Evolutionary conservation across 176 grass and related monocot species (phyloP).

Genomic region (Aechmea fasciata): DNA sequence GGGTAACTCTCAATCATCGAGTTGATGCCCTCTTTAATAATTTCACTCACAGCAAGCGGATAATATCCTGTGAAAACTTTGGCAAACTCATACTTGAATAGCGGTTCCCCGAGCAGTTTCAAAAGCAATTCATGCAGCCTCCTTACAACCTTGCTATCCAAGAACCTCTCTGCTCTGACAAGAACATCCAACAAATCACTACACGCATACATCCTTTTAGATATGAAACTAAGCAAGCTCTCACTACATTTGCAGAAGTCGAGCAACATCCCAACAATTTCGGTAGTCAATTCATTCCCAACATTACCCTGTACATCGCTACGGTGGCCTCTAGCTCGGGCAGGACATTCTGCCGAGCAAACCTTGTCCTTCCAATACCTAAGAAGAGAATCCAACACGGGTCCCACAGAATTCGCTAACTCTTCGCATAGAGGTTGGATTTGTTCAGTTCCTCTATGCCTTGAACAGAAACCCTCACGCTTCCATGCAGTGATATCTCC

Average conservation of each 20-base stretch:
- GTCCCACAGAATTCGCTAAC: constrained; percentile 51
- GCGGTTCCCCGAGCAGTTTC: constrained; percentile 79
- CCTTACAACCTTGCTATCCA: constrained; percentile 60
- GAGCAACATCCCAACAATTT: constrained; percentile 60
- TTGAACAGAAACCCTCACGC: constrained; percentile 79
- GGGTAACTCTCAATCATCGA: constrained; percentile 43
- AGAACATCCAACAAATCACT: constrained; percentile 52
- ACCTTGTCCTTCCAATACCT: constrained; percentile 66
- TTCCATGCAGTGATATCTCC: constrained; percentile 96
- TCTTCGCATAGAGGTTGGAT: constrained; percentile 68
- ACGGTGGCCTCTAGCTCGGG: constrained; percentile 5
- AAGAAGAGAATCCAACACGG: constrained; percentile 59
- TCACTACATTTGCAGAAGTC: constrained; percentile 70
- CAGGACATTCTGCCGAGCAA: constrained; percentile 23
- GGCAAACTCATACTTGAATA: constrained; percentile 89
- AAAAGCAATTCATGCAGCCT: constrained; percentile 82
- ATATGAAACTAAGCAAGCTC: constrained; percentile 79
- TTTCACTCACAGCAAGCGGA: constrained; percentile 46
- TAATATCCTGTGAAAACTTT: constrained; percentile 74
- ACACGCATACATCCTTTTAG: constrained; percentile 48
- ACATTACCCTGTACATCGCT: constrained; percentile 14
- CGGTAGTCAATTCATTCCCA: constrained; percentile 48
- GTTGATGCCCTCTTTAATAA: constrained; percentile 47
- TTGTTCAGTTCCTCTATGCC: constrained; percentile 75
- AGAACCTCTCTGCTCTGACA: constrained; percentile 46